phyloP scores from a whole-genome alignment of 768 basidiomycete species.

The Tulasnella sp. region DNA sequence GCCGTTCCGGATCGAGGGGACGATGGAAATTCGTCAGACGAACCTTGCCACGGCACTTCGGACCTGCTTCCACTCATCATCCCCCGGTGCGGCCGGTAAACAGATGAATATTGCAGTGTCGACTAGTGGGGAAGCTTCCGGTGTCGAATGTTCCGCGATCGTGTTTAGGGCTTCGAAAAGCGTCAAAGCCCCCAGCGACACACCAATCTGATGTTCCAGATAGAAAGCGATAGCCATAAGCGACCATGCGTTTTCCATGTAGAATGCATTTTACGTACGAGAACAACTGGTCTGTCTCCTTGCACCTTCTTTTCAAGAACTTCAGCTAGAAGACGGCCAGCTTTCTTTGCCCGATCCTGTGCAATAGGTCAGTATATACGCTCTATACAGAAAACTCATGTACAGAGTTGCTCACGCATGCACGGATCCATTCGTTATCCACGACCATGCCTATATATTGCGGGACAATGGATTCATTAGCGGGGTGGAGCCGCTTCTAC shows the following conservation, averaged over 20 bases:
- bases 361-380: slow-evolving; percentile 30
- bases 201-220: slow-evolving; percentile 39
- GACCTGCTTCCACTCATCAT: slow-evolving; percentile 40
- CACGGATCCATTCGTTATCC: slow-evolving; percentile 36
- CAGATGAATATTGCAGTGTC: slow-evolving; percentile 45
- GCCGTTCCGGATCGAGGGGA: background rate
- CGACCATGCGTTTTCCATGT: background rate
- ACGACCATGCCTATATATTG: slow-evolving; percentile 28
- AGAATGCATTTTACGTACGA: slow-evolving; percentile 36
- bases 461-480: background rate
- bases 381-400: background rate
- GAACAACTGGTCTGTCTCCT: slow-evolving; percentile 44
- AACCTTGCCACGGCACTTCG: slow-evolving; percentile 36
- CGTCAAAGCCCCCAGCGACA: slow-evolving; percentile 44
- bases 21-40: slow-evolving; percentile 16
- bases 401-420: slow-evolving; percentile 31
- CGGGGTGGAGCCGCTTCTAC: background rate
- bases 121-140: slow-evolving; percentile 39
- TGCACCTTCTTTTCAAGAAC: slow-evolving; percentile 46
- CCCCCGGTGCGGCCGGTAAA: slow-evolving; percentile 40
- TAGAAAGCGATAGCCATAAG: background rate
- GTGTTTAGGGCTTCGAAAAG: slow-evolving; percentile 38
- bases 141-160: slow-evolving; percentile 37
- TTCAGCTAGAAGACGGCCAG: slow-evolving; percentile 44
- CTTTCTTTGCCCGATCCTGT: slow-evolving; percentile 45